Conservation (phyloP, 2,329 filamentous ascomycete species). For the Phialocephala sp. region DNA sequence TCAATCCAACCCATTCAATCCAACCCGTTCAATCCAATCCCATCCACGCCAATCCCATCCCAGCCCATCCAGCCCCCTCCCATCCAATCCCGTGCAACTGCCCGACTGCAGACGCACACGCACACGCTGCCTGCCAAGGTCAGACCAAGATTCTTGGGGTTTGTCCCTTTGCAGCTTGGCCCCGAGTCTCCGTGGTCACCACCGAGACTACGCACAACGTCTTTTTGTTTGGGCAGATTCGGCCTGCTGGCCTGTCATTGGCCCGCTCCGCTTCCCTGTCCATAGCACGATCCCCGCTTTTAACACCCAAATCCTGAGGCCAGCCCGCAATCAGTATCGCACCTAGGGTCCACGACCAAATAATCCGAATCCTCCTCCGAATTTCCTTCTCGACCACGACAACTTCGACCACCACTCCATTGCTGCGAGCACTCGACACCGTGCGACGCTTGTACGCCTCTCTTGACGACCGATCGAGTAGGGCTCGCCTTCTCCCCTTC, state of each 20-base stretch:
- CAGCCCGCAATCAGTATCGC: slow-evolving; percentile 4
- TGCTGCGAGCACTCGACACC: slow-evolving; percentile 18
- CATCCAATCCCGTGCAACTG: not conserved
- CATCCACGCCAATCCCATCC: too few species aligned
- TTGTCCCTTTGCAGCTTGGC: not conserved
- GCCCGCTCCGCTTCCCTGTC: not conserved
- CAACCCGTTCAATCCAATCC: too few species aligned
- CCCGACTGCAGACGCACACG: not conserved
- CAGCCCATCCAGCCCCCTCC: too few species aligned
- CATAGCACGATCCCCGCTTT: not conserved
- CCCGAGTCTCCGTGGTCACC: not conserved
- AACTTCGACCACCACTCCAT: slow-evolving; percentile 20
- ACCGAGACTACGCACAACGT: too few species aligned
- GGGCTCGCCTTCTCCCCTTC: slow-evolving; percentile 16
- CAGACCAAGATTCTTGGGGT: not conserved
- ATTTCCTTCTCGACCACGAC: slow-evolving; percentile 17
- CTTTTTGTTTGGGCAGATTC: not conserved
- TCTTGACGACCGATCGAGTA: slow-evolving; percentile 25
- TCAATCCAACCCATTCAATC: too few species aligned
- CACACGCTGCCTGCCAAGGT: not conserved
- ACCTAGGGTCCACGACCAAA: slow-evolving; percentile 11
- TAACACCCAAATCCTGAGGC: not conserved
- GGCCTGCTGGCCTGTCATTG: not conserved
- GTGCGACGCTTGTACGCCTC: slow-evolving; percentile 17
- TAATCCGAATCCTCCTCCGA: slow-evolving; percentile 7